Evolutionary conservation across 495 filamentous ascomycete species (phyloP), one percentile per base, ranked within the genome.

Genomic region (Apiosordaria backusii): DNA sequence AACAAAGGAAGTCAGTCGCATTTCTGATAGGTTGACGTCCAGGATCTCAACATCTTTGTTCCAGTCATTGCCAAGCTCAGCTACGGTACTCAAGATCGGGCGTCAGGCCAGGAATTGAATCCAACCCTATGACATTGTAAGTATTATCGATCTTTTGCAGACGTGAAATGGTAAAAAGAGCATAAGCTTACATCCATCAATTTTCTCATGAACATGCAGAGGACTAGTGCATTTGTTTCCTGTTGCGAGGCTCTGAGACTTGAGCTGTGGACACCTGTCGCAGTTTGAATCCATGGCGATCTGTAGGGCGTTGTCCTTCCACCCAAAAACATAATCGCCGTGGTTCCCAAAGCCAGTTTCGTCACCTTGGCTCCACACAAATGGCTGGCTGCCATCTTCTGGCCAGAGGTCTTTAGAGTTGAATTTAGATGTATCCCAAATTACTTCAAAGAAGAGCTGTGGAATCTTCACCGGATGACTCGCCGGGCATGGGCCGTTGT

Each of bases 351-450:
- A 78, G 1, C 78, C 78, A 7, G 73, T 77, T 19, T 57, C 62
- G 50, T 81, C 72, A 21, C 77, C 78, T 50, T 78, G 79, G 61
- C 72, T 76, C 79, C 80, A 83, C 10, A 82, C 77, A 68, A 83
- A 82, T 23, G 80, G 81, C 65, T 82, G 79, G 55, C 66, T 75
- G 59, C 77, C 78, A 57, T 78, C 79, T 55, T 75, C 71, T 15
- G 80, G 79, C 78, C 81, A 82, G 35, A 76, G 53, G 50, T 35
- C 60, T 50, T 64, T 63, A 62, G 79, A 67, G 61, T 81, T 79
- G 54, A 79, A 80, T 45, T 66, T 60, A 9, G 70, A 66, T 13
- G 78, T 80, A 35, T 76, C 72, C 77, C 75, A 75, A 50, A 75
- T 68, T 26, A 87, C 78, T 68, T 80, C 78, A 63, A 75, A 78